Percentiles rank a stretch among this genome's conserved stretches.
Evolutionary conservation across 768 basidiomycete genomes (phyloP).

Genomic region (Auriscalpium orientale): DNA sequence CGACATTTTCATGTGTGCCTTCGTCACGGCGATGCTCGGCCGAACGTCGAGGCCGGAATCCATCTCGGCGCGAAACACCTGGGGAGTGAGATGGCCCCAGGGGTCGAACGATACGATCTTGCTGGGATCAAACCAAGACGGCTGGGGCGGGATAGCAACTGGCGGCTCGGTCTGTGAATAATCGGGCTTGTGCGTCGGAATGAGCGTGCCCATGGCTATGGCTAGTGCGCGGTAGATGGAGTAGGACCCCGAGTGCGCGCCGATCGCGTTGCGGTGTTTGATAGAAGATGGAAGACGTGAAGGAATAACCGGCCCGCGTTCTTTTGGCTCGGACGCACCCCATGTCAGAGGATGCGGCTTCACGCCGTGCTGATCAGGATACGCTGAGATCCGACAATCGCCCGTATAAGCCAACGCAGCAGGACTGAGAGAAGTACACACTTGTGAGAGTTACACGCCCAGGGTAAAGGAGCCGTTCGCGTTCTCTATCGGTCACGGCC

Average conservation of each 20-base stretch:
- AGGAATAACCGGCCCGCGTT: constrained; percentile 84
- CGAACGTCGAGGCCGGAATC: constrained; percentile 76
- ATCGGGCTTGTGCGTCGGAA: constrained; percentile 75
- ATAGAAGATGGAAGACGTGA: constrained; percentile 78
- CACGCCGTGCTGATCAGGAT: constrained; percentile 91
- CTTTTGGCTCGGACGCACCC: constrained; percentile 59
- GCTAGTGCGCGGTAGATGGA: constrained; percentile 91
- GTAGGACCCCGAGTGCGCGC: constrained; percentile 90
- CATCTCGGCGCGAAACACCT: constrained; percentile 54
- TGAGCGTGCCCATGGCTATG: constrained; percentile 82
- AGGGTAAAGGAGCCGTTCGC: constrained; percentile 73
- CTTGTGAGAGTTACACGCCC: constrained; percentile 79
- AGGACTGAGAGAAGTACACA: constrained; percentile 27
- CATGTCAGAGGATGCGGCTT: constrained; percentile 71
- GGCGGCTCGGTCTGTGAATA: constrained; percentile 82
- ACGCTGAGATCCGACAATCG: constrained; percentile 33
- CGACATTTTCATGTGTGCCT: constrained; percentile 88
- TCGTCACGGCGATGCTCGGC: constrained; percentile 90
- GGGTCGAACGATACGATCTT: constrained; percentile 95
- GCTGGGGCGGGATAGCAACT: constrained; percentile 66
- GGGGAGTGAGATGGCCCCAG: constrained; percentile 83
- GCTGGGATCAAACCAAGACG: constrained; percentile 63
- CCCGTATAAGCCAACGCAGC: background rate
- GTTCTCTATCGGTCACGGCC: constrained; percentile 44
- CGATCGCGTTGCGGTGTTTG: constrained; percentile 89